A percentile compares a stretch with the other conserved stretches of the same genome.
These are phyloP conservation scores for Thielaviopsis ethacetica DNA, from an alignment of 2,329 filamentous ascomycete genomes.

Conservation along the genomic window DNA sequence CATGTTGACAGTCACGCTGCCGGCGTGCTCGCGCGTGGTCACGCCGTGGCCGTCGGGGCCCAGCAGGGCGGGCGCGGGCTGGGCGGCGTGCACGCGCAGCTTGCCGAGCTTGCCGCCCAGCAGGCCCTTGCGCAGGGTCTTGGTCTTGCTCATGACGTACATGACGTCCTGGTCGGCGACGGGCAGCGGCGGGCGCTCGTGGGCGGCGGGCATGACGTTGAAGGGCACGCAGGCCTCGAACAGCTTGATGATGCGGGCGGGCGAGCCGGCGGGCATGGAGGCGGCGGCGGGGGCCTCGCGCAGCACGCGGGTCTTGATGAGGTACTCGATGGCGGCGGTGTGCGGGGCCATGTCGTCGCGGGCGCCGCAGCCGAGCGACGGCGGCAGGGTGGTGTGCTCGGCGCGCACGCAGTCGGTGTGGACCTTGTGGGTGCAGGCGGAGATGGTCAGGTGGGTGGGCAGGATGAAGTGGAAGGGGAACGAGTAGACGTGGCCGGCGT, in stretches of 20 bases:
- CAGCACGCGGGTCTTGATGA: conserved; percentile 30
- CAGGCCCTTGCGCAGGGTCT: conserved; percentile 36
- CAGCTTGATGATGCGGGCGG: conserved; percentile 17
- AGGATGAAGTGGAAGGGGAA: conserved; percentile 45
- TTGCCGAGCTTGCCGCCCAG: conserved; percentile 34
- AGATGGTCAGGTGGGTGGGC: conserved; percentile 39
- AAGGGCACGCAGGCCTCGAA: conserved; percentile 28
- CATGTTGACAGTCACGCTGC: conserved; percentile 26
- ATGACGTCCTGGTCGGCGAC: conserved; percentile 30
- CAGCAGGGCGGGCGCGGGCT: conserved; percentile 33
- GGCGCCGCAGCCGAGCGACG: conserved; percentile 25
- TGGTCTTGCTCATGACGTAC: conserved; percentile 34
- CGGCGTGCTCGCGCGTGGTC: conserved; percentile 19
- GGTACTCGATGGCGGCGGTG: conserved; percentile 38
- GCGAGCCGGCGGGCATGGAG: conserved; percentile 9
- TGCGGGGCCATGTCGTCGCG: conserved; percentile 35
- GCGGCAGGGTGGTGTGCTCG: conserved; percentile 36
- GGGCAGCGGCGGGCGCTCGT: conserved; percentile 35
- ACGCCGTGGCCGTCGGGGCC: conserved; percentile 30
- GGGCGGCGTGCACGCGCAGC: conserved; percentile 28
- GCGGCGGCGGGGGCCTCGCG: conserved; percentile 17
- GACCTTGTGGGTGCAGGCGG: conserved; percentile 36
- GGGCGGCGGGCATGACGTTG: conserved; percentile 33
- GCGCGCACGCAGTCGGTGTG: conserved; percentile 29
- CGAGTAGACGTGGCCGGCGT: conserved; percentile 30